Conservation (phyloP, 352 stramenopile species). For the Phytophthora crassamura region DNA sequence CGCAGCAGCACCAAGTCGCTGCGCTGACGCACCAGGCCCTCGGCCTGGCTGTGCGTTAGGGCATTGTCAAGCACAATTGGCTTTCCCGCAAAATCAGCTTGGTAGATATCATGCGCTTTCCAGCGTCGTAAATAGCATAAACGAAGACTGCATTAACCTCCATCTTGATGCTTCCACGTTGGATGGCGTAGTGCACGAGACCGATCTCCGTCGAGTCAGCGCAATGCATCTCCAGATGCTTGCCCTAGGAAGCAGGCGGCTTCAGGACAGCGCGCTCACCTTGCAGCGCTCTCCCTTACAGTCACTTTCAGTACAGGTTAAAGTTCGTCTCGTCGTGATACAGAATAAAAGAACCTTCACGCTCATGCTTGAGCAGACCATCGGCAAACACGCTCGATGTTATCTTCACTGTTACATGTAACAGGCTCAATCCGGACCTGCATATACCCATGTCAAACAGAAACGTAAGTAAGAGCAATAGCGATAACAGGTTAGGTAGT, state of each 20-base stretch:
- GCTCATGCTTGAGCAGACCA: conserved; percentile 2
- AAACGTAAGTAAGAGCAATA: background rate
- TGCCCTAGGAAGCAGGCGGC: background rate
- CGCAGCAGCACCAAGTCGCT: background rate
- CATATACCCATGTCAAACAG: background rate
- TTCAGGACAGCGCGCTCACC: background rate
- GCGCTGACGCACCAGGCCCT: background rate
- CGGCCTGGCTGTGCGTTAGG: no score
- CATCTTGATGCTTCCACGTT: background rate
- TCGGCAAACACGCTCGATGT: conserved; percentile 1
- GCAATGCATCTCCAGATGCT: background rate
- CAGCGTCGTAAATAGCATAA: background rate
- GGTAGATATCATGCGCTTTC: background rate
- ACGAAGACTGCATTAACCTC: conserved; percentile 3
- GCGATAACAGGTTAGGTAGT: background rate
- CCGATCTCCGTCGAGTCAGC: background rate
- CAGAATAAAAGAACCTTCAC: background rate
- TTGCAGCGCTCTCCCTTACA: background rate
- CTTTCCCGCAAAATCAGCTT: background rate
- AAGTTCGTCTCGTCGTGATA: conserved; percentile 1
- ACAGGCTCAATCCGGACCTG: background rate
- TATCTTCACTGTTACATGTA: background rate
- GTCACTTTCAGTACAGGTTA: background rate
- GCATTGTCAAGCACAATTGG: background rate
- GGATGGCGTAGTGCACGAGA: background rate